Base-by-base conservation (phyloP, 805 yeast genomes). In the Suhomyces emberorum region DNA sequence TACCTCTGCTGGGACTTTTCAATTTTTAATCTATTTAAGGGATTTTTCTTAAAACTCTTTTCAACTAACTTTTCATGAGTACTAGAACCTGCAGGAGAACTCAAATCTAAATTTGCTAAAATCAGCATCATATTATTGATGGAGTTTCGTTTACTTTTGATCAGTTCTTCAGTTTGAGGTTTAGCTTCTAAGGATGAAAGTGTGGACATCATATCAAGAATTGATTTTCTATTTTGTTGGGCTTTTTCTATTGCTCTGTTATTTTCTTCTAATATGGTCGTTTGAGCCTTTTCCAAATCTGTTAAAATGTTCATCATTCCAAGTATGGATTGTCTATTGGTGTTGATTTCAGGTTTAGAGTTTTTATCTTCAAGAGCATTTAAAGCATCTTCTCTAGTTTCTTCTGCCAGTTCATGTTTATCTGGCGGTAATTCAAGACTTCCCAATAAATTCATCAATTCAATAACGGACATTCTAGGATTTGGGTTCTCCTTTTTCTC, bases 191-290 rank as follows among this genome's bases (percentile, higher is more conserved):
- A 30, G 8, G 31, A 38, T 4, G 55, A 55, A 26, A 63, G 42
- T 0, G 56, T 46, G 3, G 47, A 36, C 66, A 63, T 60, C 61
- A 63, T 60, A 32, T 61, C 63, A 21, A 47, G 43, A 3, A 61
- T 52, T 1, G 67, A 60, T 26, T 50, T 50, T 15, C 67, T 42
- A 19, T 56, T 59, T 22, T 38, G 42, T 14, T 46, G 42, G 9
- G 41, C 42, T 20, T 39, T 32, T 11, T 32, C 39, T 33, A 35
- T 25, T 7, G 24, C 35, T 16, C 28, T 22, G 5, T 17, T 35
- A 15, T 40, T 39, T 24, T 44, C 42, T 15, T 44, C 34, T 5
- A 38, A 39, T 3, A 40, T 31, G 4, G 26, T 22, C 4, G 37
- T 44, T 21, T 43, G 42, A 18, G 39, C 33, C 17, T 35, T 38